Evolutionary conservation across 306 rosid genomes (phyloP).

Genomic region (Cicer chorassanicum): DNA sequence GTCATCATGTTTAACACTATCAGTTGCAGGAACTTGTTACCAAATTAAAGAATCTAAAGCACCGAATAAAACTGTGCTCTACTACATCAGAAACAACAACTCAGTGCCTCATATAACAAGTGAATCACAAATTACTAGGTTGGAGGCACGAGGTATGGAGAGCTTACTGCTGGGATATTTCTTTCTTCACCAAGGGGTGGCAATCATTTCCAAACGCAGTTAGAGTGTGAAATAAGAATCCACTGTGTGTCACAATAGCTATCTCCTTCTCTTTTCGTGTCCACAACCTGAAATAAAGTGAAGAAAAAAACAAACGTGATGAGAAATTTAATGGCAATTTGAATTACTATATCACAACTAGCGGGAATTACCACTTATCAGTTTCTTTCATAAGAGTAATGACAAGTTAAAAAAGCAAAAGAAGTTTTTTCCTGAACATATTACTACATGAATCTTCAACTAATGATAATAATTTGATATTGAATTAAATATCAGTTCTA

Average conservation of each 20-base stretch:
- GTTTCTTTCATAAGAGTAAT: conserved; percentile 13
- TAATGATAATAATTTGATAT: not conserved
- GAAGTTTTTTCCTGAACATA: not conserved
- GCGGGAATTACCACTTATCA: not conserved
- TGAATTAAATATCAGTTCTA: not conserved
- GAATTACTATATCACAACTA: conserved; percentile 4
- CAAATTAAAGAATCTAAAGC: conserved; percentile 21
- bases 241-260: conserved; percentile 88
- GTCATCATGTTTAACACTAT: conserved; percentile 26
- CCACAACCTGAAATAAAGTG: conserved; percentile 67
- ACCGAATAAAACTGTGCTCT: conserved; percentile 1
- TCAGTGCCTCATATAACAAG: conserved; percentile 26
- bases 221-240: conserved; percentile 76
- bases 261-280: conserved; percentile 85
- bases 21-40: conserved; percentile 32
- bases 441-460: conserved; percentile 18
- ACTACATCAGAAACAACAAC: not conserved
- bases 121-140: conserved; percentile 21
- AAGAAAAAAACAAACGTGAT: too few relatives aligned
- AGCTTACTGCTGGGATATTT: conserved; percentile 79
- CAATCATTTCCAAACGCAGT: conserved; percentile 70
- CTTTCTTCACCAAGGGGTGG: conserved; percentile 70
- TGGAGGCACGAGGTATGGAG: conserved; percentile 28
- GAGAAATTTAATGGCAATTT: not conserved
- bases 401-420: not conserved